These are phyloP conservation scores for Nothophaeocryptopus gaeumannii DNA, from an alignment of 2,329 filamentous ascomycete species.

Conservation along the genomic window DNA sequence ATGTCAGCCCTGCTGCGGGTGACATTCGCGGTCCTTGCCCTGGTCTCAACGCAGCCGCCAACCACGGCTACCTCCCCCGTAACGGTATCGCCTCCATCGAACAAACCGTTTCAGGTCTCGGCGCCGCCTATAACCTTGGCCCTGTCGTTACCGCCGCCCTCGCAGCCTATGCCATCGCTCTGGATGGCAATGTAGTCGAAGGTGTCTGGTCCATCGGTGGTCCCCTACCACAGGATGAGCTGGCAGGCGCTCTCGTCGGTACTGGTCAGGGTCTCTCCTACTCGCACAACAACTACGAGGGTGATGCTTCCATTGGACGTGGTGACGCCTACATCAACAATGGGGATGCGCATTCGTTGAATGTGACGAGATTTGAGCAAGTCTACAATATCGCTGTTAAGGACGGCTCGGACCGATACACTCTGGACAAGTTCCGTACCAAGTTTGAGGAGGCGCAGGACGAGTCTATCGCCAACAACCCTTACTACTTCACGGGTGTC, in stretches of 20 bases:
- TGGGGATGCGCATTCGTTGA: slow-evolving; percentile 29
- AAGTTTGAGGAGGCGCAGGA: slow-evolving; percentile 20
- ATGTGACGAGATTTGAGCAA: slow-evolving; percentile 25
- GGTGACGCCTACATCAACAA: slow-evolving; percentile 28
- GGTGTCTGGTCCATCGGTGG: slow-evolving; percentile 35
- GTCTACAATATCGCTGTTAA: slow-evolving; percentile 26
- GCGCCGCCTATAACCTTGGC: slow-evolving; percentile 19
- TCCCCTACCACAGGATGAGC: slow-evolving; percentile 18
- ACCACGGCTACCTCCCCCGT: slow-evolving; percentile 32
- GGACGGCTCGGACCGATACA: slow-evolving; percentile 22
- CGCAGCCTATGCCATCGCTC: slow-evolving; percentile 33
- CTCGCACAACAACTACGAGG: slow-evolving; percentile 37
- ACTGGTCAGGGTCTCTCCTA: slow-evolving; percentile 27
- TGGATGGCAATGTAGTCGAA: slow-evolving; percentile 28
- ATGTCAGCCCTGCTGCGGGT: slow-evolving; percentile 11
- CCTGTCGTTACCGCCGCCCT: slow-evolving; percentile 30
- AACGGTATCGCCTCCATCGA: slow-evolving; percentile 33
- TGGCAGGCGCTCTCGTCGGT: slow-evolving; percentile 20
- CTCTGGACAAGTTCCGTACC: slow-evolving; percentile 25
- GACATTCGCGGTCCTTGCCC: slow-evolving; percentile 30
- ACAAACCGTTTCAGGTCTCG: slow-evolving; percentile 28
- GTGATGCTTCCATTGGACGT: slow-evolving; percentile 29
- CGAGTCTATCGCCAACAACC: slow-evolving; percentile 33
- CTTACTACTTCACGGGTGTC: slow-evolving; percentile 34
- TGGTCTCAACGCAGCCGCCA: slow-evolving; percentile 31